Evolutionary conservation across 306 rosid genomes (phyloP).

Genomic region (Cucumis hystrix): DNA sequence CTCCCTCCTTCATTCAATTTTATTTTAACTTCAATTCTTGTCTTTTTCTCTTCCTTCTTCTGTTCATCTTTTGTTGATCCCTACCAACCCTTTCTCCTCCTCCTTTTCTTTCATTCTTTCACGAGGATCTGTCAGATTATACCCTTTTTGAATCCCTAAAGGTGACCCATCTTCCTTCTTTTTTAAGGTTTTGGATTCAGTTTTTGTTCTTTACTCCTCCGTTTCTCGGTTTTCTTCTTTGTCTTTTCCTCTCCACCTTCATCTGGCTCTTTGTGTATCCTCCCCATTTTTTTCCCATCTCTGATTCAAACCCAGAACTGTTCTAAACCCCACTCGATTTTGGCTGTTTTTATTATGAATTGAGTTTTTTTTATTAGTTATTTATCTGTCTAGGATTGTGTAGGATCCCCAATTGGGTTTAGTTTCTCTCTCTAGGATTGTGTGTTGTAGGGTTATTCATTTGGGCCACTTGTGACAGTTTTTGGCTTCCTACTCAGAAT

Average conservation of each 20-base stretch:
- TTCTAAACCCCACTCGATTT: not conserved
- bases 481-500: slow-evolving; percentile 8
- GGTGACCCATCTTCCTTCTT: not conserved
- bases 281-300: not conserved
- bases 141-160: not conserved
- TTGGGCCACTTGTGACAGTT: slow-evolving; percentile 5
- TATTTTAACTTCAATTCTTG: not conserved
- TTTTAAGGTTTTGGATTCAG: slow-evolving; percentile 3
- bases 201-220: not conserved
- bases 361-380: not conserved
- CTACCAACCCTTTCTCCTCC: not conserved
- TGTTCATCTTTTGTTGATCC: not conserved
- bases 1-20: not conserved
- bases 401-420: not conserved
- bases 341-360: not conserved
- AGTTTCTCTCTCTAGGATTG: not conserved
- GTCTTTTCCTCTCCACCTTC: not conserved
- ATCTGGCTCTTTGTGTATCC: not conserved
- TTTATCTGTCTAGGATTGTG: not conserved
- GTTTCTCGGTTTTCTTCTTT: not conserved
- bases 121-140: slow-evolving; percentile 11
- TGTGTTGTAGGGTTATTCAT: not conserved
- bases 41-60: slow-evolving; percentile 1
- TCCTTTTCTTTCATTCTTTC: not conserved
- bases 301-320: not conserved